Percentiles rank a stretch among this genome's conserved stretches.
Conservation (phyloP, 2,329 filamentous ascomycete genomes). For the Ophiocordyceps camponoti-saundersi region DNA sequence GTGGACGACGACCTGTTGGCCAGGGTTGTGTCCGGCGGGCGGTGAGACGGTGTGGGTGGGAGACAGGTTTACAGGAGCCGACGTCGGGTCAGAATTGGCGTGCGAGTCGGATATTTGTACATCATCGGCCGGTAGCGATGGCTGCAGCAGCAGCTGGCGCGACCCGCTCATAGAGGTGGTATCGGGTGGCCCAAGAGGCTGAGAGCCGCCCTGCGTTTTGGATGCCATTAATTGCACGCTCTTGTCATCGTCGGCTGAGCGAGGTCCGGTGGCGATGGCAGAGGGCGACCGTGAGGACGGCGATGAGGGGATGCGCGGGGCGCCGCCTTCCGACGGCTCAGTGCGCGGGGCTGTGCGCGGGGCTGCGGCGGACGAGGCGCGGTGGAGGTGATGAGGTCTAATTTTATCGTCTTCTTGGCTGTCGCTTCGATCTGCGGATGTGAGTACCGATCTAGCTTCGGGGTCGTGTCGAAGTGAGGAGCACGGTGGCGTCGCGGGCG, state of each 20-base stretch:
- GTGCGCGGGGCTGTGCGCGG: background rate
- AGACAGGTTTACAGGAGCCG: constrained; percentile 5
- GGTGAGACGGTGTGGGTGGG: constrained; percentile 4
- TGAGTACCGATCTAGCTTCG: background rate
- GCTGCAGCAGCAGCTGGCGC: constrained; percentile 13
- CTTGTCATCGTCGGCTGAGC: constrained; percentile 22
- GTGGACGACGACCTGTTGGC: constrained; percentile 43
- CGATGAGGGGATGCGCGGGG: constrained; percentile 34
- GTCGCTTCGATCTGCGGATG: background rate
- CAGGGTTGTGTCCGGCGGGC: constrained; percentile 3
- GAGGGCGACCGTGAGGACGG: constrained; percentile 35
- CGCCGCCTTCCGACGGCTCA: constrained; percentile 4
- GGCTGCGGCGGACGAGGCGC: background rate
- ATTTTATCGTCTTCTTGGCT: background rate
- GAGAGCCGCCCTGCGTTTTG: constrained; percentile 10
- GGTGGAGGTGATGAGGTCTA: too few relatives aligned
- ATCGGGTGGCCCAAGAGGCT: background rate
- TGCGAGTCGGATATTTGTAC: constrained; percentile 12
- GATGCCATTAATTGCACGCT: constrained; percentile 31
- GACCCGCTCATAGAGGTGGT: constrained; percentile 7
- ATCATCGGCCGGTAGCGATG: constrained; percentile 19
- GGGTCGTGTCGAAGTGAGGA: background rate
- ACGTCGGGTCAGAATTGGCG: constrained; percentile 13
- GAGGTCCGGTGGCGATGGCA: constrained; percentile 15
- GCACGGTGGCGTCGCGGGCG: background rate